Conservation (phyloP, 176 grass and related monocot species). For the Carex parvula region DNA sequence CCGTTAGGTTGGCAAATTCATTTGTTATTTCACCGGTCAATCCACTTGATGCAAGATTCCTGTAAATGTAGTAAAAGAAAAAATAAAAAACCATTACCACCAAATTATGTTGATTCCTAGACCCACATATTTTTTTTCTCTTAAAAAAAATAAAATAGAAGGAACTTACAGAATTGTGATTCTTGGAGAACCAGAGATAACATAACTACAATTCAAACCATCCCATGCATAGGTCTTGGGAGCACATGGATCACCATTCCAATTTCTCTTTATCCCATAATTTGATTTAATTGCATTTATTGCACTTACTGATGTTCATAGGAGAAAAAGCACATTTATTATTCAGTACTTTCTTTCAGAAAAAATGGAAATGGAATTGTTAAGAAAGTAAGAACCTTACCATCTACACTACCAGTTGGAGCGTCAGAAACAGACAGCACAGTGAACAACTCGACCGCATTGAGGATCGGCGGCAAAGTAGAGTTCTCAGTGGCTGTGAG, state of each 20-base stretch:
- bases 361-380: neutral
- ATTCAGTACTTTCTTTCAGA: neutral
- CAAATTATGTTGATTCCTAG: neutral
- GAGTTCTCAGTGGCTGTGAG: slow-evolving; percentile 23
- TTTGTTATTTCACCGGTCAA: slow-evolving; percentile 38
- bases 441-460: slow-evolving; percentile 34
- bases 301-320: too few species aligned
- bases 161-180: slow-evolving; percentile 47
- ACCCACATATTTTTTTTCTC: neutral
- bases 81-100: neutral
- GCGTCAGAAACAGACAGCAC: neutral
- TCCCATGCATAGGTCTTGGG: too few species aligned
- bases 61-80: slow-evolving; percentile 19
- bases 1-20: slow-evolving; percentile 38
- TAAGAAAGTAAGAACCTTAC: slow-evolving; percentile 16
- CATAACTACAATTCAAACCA: slow-evolving; percentile 27
- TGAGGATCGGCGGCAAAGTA: slow-evolving; percentile 33
- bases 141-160: neutral
- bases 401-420: slow-evolving; percentile 33
- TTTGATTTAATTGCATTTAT: too few species aligned
- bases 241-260: too few species aligned
- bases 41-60: slow-evolving; percentile 43
- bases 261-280: too few species aligned
- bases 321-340: slow-evolving; percentile 7
- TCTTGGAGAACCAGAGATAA: slow-evolving; percentile 27